Conservation (phyloP, 2,329 filamentous ascomycete genomes). For the Leptographium wingfieldii region DNA sequence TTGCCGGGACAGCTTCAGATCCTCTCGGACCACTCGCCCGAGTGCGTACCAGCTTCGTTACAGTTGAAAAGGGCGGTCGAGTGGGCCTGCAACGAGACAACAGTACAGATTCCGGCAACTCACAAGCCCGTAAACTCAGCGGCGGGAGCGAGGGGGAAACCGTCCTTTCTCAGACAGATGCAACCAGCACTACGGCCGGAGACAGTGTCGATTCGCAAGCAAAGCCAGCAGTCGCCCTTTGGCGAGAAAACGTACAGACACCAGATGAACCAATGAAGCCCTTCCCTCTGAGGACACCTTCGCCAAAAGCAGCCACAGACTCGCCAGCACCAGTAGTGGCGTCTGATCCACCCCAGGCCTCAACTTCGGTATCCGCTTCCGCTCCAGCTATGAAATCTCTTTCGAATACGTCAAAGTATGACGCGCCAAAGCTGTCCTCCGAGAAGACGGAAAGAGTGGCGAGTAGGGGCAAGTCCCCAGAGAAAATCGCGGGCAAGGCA, state of each 20-base stretch:
- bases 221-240: background rate
- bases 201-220: background rate
- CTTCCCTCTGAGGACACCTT: background rate
- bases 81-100: slow-evolving; percentile 37
- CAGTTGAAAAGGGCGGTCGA: slow-evolving; percentile 53
- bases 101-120: slow-evolving; percentile 29
- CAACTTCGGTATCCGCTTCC: background rate
- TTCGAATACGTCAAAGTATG: background rate
- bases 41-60: slow-evolving; percentile 63
- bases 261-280: background rate
- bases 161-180: background rate
- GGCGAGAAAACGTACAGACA: background rate
- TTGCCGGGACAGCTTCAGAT: slow-evolving; percentile 15
- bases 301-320: background rate
- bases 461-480: background rate
- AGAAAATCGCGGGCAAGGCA: background rate
- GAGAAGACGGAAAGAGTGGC: background rate
- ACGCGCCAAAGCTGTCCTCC: background rate
- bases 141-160: slow-evolving; percentile 22
- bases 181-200: background rate
- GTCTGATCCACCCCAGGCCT: background rate
- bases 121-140: slow-evolving; percentile 23
- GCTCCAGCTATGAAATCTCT: background rate
- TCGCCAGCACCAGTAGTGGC: background rate
- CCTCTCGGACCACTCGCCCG: slow-evolving; percentile 58